Percentiles rank a stretch among this genome's conserved stretches.
These are phyloP conservation scores for Tuber brumale DNA, from an alignment of 495 filamentous ascomycete species.

Conservation along the genomic window DNA sequence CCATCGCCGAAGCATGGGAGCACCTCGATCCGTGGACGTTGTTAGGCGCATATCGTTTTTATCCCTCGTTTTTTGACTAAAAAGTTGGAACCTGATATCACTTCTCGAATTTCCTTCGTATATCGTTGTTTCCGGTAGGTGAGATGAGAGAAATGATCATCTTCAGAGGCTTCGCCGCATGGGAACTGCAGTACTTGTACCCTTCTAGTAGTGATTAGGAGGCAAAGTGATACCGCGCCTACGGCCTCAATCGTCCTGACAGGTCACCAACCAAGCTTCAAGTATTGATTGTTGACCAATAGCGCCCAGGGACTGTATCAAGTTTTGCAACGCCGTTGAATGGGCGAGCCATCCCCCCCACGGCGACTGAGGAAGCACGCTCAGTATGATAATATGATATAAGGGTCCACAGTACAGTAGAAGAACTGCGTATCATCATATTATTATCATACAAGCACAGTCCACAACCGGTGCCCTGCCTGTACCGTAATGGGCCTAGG, in stretches of 20 bases:
- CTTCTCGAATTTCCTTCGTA: neutral
- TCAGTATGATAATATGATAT: neutral
- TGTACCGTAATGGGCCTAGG: neutral
- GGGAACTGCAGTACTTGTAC: neutral
- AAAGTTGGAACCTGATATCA: neutral
- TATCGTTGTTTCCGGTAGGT: neutral
- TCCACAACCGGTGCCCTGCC: neutral
- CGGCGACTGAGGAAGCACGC: neutral
- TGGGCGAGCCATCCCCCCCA: neutral
- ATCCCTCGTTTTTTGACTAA: neutral
- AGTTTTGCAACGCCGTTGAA: neutral
- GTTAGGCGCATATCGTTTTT: constrained; percentile 2
- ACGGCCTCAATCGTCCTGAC: neutral
- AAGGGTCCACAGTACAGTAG: neutral
- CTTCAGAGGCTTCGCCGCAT: neutral
- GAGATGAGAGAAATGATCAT: neutral
- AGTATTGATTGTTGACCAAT: neutral
- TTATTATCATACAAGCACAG: neutral
- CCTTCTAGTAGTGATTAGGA: neutral
- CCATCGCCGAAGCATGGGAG: neutral
- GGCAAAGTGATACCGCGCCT: neutral
- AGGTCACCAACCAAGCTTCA: neutral
- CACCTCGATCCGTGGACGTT: neutral
- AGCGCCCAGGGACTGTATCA: neutral
- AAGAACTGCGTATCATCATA: no score